Evolutionary conservation across 768 basidiomycete species (phyloP), one percentile per base, ranked within the genome.

Genomic region (Tylopilus sp.): DNA sequence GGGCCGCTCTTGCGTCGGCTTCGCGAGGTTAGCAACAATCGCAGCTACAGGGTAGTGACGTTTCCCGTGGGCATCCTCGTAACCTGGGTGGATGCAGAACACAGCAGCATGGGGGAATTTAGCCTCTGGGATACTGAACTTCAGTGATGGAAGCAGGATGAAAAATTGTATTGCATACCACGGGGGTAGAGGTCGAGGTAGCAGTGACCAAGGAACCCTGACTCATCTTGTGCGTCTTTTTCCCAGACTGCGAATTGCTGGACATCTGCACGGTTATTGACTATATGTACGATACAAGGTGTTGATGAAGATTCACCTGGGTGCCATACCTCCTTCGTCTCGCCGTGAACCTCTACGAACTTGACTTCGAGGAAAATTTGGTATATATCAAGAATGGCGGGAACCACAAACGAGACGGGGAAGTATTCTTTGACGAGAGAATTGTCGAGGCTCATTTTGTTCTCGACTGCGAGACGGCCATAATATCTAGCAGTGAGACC

Each of bases 21-120:
- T 93, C 2, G 90, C 87, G 7, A 94, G 77, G 66, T 92, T 94
- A 35, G 91, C 90, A 4, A 93, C 91, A 85, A 93, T 92, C 3
- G 85, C 84, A 0, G 83, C 71, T 22, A 88, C 66, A 8, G 90
- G 90, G 64, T 89, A 91, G 64, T 75, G 76, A 21, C 86, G 78
- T 46, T 75, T 75, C 35, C 83, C 83, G 50, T 80, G 1, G 74
- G 58, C 18, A 68, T 72, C 28, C 39, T 77, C 73, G 60, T 82
- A 84, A 15, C 91, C 88, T 0, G 83, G 70, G 13, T 86, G 73
- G 33, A 91, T 70, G 8, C 79, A 74, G 86, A 87, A 93, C 2
- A 92, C 90, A 5, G 88, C 87, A 0, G 90, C 88, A 70, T 92
- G 89, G 3, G 85, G 79, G 64, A 88, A 92, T 63, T 91, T 93